Conservation (phyloP, 208 protist genomes). For the Entamoeba histolytica region DNA sequence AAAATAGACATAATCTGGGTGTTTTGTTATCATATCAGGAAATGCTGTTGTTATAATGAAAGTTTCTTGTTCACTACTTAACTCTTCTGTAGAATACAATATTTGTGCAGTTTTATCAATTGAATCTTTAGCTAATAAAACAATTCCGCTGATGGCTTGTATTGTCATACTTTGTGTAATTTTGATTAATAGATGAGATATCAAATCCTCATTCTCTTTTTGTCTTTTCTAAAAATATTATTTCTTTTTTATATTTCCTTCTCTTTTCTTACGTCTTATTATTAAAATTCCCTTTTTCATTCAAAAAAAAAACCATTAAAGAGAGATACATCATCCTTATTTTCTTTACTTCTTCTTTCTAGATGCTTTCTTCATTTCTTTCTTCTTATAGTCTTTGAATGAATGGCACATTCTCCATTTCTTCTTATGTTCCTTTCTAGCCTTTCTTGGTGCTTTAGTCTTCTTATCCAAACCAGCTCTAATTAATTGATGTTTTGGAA, state of each 20-base stretch:
- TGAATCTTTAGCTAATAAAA: too few relatives aligned
- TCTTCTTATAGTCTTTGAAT: not conserved
- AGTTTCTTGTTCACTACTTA: not conserved
- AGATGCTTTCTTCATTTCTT: not conserved
- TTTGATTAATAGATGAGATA: too few relatives aligned
- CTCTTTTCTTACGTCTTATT: too few relatives aligned
- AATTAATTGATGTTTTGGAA: constrained; percentile 84
- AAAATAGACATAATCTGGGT: not conserved
- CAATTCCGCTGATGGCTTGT: too few relatives aligned
- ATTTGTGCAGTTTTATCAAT: not conserved
- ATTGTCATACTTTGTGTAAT: too few relatives aligned
- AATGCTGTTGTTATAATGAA: not conserved
- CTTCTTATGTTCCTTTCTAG: not conserved
- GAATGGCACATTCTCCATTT: not conserved
- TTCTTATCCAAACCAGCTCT: constrained; percentile 31
- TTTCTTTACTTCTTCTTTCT: not conserved
- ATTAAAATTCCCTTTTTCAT: too few relatives aligned
- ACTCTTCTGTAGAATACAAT: not conserved
- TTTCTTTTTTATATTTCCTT: too few relatives aligned
- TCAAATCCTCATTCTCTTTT: too few relatives aligned
- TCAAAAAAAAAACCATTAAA: too few relatives aligned
- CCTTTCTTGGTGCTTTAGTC: not conserved
- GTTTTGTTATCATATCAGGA: not conserved
- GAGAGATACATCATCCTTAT: too few relatives aligned
- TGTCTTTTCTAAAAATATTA: too few relatives aligned